A percentile compares a stretch with the other conserved stretches of the same genome.
phyloP scores from a whole-genome alignment of 768 basidiomycete genomes.

The Imleria badia region DNA sequence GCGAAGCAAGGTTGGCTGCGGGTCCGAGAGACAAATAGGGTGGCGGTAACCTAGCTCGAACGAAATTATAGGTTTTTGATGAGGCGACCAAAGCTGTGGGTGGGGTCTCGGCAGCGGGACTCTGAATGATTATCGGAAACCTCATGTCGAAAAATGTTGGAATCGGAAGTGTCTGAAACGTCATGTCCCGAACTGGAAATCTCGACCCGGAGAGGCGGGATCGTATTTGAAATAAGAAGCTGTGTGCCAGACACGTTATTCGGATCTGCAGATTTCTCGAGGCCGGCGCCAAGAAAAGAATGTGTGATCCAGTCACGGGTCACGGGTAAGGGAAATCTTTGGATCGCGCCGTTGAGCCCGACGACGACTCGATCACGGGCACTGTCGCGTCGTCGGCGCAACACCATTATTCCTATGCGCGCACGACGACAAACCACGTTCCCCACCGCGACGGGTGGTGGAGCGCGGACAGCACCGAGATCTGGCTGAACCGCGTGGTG shows the following conservation, averaged over 20 bases:
- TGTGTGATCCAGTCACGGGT: slow-evolving; percentile 10
- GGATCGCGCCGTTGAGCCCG: no score
- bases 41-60: background rate
- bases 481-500: slow-evolving; percentile 7
- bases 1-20: slow-evolving; percentile 13
- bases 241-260: slow-evolving; percentile 25
- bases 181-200: slow-evolving; percentile 14
- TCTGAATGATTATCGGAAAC: background rate
- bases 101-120: background rate
- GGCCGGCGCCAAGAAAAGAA: slow-evolving; percentile 14
- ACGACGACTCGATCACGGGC: background rate
- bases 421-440: slow-evolving; percentile 4
- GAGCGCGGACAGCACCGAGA: slow-evolving; percentile 6
- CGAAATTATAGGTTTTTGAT: slow-evolving; percentile 23
- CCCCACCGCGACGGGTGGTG: background rate
- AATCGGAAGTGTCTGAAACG: background rate
- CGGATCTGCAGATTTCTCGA: slow-evolving; percentile 33
- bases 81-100: slow-evolving; percentile 10
- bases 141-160: background rate
- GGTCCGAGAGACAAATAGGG: slow-evolving; percentile 23
- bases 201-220: slow-evolving; percentile 3
- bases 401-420: slow-evolving; percentile 4
- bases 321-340: no score
- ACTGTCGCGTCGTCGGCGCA: background rate
- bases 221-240: slow-evolving; percentile 35